Percentiles rank a stretch among this genome's conserved stretches.
phyloP scores from a whole-genome alignment of 2,329 filamentous ascomycete genomes.

The Fusarium nanum region DNA sequence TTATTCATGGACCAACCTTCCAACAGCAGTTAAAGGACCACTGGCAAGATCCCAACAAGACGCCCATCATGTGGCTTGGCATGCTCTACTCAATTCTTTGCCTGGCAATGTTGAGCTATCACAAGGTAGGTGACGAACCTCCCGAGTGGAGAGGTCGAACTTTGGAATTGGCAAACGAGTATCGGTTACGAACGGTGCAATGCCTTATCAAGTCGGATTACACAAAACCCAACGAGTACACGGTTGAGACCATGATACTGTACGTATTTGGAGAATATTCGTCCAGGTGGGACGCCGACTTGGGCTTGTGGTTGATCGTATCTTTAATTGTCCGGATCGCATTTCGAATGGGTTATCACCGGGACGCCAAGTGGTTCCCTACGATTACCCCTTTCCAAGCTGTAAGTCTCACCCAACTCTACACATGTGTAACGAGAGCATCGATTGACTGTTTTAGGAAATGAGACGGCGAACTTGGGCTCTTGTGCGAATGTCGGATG shows the following conservation, averaged over 20 bases:
- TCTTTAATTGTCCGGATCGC: slow-evolving; percentile 67
- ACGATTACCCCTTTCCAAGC: slow-evolving; percentile 78
- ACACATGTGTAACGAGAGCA: background rate
- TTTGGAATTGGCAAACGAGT: slow-evolving; percentile 70
- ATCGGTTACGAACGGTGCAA: slow-evolving; percentile 79
- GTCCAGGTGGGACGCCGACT: slow-evolving; percentile 77
- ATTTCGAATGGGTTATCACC: slow-evolving; percentile 80
- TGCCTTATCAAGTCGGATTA: slow-evolving; percentile 82
- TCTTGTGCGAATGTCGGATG: slow-evolving; percentile 77
- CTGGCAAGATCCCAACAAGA: slow-evolving; percentile 79
- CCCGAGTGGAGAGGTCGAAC: slow-evolving; percentile 78
- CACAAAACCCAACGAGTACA: slow-evolving; percentile 78
- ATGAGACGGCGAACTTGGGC: slow-evolving; percentile 78
- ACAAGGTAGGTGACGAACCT: slow-evolving; percentile 83
- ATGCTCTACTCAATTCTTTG: slow-evolving; percentile 81
- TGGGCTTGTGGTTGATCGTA: slow-evolving; percentile 71
- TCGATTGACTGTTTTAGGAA: slow-evolving; percentile 60
- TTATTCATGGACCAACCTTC: slow-evolving; percentile 88
- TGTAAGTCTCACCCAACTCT: slow-evolving; percentile 55
- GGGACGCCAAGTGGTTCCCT: slow-evolving; percentile 80
- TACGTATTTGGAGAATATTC: slow-evolving; percentile 82
- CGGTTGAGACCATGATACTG: slow-evolving; percentile 81
- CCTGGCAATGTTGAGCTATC: slow-evolving; percentile 81
- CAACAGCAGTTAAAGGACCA: slow-evolving; percentile 74
- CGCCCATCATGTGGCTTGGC: slow-evolving; percentile 81